phyloP scores from a whole-genome alignment of 176 grass and related monocot species.

The Guadua angustifolia region DNA sequence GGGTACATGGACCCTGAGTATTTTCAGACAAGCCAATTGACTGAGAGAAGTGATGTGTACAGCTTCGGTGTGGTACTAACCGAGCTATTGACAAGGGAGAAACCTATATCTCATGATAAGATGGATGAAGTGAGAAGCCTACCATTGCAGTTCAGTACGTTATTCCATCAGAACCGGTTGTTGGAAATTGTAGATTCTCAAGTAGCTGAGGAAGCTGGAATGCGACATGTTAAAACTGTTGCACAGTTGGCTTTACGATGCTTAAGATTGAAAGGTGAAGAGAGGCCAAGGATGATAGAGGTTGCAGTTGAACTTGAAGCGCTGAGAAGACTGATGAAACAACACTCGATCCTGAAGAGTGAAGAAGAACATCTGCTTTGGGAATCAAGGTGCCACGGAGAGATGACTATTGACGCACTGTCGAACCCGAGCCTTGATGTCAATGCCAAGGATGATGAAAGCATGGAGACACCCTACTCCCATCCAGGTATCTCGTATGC shows the following conservation, averaged over 20 bases:
- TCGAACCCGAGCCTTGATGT: neutral
- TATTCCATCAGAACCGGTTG: slow-evolving; percentile 47
- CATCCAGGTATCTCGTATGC: neutral
- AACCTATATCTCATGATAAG: slow-evolving; percentile 41
- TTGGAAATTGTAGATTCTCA: slow-evolving; percentile 44
- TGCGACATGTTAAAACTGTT: slow-evolving; percentile 51
- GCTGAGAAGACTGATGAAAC: slow-evolving; percentile 53
- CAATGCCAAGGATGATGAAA: slow-evolving; percentile 22
- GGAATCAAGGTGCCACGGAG: neutral
- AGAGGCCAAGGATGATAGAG: slow-evolving; percentile 31
- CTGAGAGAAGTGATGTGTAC: slow-evolving; percentile 69
- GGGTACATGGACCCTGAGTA: slow-evolving; percentile 75
- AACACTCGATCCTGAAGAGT: slow-evolving; percentile 27
- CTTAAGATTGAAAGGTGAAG: slow-evolving; percentile 42
- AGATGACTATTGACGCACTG: neutral
- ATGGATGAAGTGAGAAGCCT: slow-evolving; percentile 50
- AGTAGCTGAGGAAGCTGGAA: slow-evolving; percentile 53
- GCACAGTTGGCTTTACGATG: slow-evolving; percentile 54
- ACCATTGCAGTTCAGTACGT: slow-evolving; percentile 38
- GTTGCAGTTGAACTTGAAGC: slow-evolving; percentile 59
- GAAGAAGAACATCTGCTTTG: slow-evolving; percentile 18
- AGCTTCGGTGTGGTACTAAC: slow-evolving; percentile 67
- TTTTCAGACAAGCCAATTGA: slow-evolving; percentile 55
- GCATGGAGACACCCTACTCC: slow-evolving; percentile 27
- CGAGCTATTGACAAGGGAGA: slow-evolving; percentile 54